Percentiles rank a stretch among this genome's conserved stretches.
Evolutionary conservation across 331 rosid species (phyloP).

Genomic region (Spiraea crenata): DNA sequence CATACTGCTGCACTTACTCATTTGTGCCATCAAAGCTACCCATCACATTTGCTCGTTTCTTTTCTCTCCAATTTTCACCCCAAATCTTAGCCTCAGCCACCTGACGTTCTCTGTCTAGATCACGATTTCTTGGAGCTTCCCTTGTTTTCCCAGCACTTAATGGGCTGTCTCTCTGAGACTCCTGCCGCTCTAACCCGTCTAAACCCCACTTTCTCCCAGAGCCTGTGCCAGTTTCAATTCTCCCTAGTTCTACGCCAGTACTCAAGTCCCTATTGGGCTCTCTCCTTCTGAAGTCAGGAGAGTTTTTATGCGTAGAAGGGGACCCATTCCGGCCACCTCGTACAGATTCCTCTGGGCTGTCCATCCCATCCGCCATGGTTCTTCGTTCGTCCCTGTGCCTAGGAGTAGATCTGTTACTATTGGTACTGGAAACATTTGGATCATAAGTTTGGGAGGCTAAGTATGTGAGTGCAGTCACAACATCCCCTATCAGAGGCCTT

Average conservation of each 20-base stretch:
- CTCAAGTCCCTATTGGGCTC: constrained; percentile 55
- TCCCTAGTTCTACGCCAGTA: constrained; percentile 42
- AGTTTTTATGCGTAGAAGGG: constrained; percentile 67
- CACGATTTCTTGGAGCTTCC: constrained; percentile 81
- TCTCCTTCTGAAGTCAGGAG: constrained; percentile 72
- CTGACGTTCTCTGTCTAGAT: constrained; percentile 88
- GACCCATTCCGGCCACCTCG: constrained; percentile 58
- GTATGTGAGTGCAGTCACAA: constrained; percentile 74
- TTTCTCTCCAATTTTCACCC: constrained; percentile 98
- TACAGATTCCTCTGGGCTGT: constrained; percentile 65
- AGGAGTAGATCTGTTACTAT: constrained; percentile 74
- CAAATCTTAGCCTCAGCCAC: constrained; percentile 96
- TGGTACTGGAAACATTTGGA: constrained; percentile 55
- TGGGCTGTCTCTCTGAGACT: constrained; percentile 81
- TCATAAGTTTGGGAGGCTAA: constrained; percentile 92
- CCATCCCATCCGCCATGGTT: constrained; percentile 61
- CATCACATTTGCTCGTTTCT: constrained; percentile 67
- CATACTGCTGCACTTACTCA: constrained; percentile 40
- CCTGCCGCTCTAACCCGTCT: constrained; percentile 70
- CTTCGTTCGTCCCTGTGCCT: constrained; percentile 68
- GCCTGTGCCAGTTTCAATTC: constrained; percentile 62
- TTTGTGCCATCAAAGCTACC: constrained; percentile 86
- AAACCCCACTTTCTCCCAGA: constrained; percentile 83
- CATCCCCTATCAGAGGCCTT: constrained; percentile 78
- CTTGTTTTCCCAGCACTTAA: constrained; percentile 68